Evolutionary conservation across 140 eudicot genomes (phyloP).

Genomic region (Erigeron philadelphicus): DNA sequence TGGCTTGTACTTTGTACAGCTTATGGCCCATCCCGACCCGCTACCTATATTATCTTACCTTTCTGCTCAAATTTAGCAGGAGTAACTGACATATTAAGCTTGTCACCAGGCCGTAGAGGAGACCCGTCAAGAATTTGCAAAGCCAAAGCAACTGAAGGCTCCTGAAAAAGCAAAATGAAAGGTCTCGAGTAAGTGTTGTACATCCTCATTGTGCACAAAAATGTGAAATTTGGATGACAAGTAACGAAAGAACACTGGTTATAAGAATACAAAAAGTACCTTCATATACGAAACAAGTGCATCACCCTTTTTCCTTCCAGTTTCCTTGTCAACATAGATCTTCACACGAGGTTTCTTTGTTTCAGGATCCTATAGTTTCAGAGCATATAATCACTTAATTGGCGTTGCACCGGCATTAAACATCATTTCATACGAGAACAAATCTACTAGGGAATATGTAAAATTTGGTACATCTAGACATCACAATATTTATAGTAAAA

Average conservation of each 20-base stretch:
- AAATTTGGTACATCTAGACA: not conserved
- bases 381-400: not conserved
- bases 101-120: conserved; percentile 78
- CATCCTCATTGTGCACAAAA: conserved; percentile 4
- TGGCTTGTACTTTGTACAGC: not conserved
- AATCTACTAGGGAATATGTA: not conserved
- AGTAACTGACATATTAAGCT: conserved; percentile 67
- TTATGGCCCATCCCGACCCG: conserved; percentile 10
- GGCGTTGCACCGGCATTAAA: conserved; percentile 2
- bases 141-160: conserved; percentile 92
- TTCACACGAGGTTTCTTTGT: conserved; percentile 93
- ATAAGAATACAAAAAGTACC: conserved; percentile 38
- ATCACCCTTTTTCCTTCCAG: conserved; percentile 92
- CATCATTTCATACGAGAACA: conserved; percentile 5
- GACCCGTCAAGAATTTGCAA: conserved; percentile 84
- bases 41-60: conserved; percentile 42
- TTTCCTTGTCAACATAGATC: conserved; percentile 78
- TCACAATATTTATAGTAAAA: not conserved
- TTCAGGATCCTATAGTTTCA: conserved; percentile 76
- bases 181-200: not conserved
- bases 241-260: not conserved
- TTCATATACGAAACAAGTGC: conserved; percentile 88
- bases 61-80: conserved; percentile 94
- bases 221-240: conserved; percentile 10
- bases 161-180: conserved; percentile 36